Conservation (phyloP, 371 early-diverging fungal species). For the Rhizopus delemar region DNA sequence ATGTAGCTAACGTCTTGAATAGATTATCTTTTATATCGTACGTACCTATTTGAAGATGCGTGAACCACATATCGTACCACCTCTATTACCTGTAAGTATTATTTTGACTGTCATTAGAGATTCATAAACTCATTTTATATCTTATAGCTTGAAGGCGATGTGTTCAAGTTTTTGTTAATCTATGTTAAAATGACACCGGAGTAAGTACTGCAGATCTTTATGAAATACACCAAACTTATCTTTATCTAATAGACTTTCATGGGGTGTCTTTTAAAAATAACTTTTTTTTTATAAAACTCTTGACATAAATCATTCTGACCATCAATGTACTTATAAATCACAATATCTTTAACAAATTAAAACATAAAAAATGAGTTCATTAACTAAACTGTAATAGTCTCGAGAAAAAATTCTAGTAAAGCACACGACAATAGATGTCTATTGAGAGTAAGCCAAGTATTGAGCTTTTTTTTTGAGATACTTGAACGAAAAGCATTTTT, state of each 20-base stretch:
- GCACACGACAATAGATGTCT: too few species aligned
- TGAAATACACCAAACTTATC: not conserved
- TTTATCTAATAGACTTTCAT: too few species aligned
- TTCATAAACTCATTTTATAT: not conserved
- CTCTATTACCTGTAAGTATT: constrained; percentile 23
- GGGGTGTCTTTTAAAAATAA: not conserved
- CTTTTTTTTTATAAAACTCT: too few species aligned
- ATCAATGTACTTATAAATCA: too few species aligned
- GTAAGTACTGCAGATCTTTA: constrained; percentile 5
- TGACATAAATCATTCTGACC: too few species aligned
- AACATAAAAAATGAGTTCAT: too few species aligned
- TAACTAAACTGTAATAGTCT: too few species aligned
- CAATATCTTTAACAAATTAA: too few species aligned
- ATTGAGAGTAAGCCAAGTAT: too few species aligned
- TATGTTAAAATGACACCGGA: constrained; percentile 28
- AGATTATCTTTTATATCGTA: constrained; percentile 9
- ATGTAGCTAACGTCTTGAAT: not conserved
- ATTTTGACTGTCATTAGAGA: not conserved
- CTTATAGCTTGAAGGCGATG: constrained; percentile 14
- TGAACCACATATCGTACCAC: constrained; percentile 26
- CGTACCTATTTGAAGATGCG: constrained; percentile 7
- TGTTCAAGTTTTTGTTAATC: constrained; percentile 23
- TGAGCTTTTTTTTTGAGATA: too few species aligned
- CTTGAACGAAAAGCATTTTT: too few species aligned
- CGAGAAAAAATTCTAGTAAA: too few species aligned